A percentile compares a stretch with the other conserved stretches of the same genome.
Conservation (phyloP, 306 rosid species). For the Lathyrus sativus region DNA sequence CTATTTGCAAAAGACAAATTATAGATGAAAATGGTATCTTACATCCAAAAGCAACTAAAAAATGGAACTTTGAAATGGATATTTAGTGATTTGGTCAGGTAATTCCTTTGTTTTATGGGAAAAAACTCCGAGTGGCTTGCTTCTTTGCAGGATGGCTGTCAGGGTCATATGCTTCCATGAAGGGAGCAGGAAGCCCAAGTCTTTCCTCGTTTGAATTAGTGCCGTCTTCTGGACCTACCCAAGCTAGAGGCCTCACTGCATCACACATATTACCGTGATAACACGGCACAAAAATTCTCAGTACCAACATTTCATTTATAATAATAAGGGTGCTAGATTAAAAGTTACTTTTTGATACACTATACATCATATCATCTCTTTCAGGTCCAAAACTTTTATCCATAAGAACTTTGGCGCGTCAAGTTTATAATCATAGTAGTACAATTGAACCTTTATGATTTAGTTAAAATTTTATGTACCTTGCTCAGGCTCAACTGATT, state of each 20-base stretch:
- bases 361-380: neutral
- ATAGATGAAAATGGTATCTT: constrained; percentile 12
- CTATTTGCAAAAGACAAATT: neutral
- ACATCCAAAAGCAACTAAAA: constrained; percentile 16
- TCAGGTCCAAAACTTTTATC: neutral
- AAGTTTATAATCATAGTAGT: constrained; percentile 10
- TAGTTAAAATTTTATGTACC: constrained; percentile 48
- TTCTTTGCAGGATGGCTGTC: constrained; percentile 58
- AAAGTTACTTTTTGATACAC: neutral
- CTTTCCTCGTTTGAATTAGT: constrained; percentile 39
- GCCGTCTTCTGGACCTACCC: constrained; percentile 52
- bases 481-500: constrained; percentile 51
- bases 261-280: constrained; percentile 19
- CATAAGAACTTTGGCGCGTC: constrained; percentile 12
- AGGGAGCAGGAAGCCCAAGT: constrained; percentile 36
- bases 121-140: constrained; percentile 49
- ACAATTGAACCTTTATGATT: neutral
- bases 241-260: constrained; percentile 71
- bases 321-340: constrained; percentile 22
- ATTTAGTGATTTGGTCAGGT: constrained; percentile 33
- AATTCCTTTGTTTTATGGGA: constrained; percentile 21
- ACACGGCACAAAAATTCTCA: constrained; percentile 27
- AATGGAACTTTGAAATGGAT: constrained; percentile 17
- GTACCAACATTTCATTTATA: constrained; percentile 7
- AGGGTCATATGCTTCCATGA: constrained; percentile 39